A percentile compares a stretch with the other conserved stretches of the same genome.
These are phyloP conservation scores for Hyaloraphidium curvatum DNA, from an alignment of 192 early-diverging fungal species.

Conservation along the genomic window DNA sequence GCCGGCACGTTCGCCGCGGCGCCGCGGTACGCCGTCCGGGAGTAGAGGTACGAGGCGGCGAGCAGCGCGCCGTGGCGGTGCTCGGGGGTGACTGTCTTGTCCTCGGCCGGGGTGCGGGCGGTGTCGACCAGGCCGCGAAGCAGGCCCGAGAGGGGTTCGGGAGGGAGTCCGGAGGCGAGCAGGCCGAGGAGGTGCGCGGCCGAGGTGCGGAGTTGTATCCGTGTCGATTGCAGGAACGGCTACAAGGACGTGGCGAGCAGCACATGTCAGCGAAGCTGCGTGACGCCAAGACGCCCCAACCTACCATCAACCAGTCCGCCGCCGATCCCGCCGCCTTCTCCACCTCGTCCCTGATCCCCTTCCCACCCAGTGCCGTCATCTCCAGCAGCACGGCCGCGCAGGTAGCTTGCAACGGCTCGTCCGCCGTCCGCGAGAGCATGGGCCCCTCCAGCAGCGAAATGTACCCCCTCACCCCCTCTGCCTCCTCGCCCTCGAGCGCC, in stretches of 20 bases:
- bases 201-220: no score
- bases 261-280: neutral
- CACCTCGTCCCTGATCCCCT: conserved; percentile 18
- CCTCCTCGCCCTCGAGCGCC: no score
- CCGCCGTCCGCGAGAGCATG: conserved; percentile 28
- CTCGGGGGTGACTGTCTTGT: conserved; percentile 16
- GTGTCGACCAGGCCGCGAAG: neutral
- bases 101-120: neutral
- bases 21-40: conserved; percentile 37
- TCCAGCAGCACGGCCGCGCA: conserved; percentile 50
- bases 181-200: no score
- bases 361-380: conserved; percentile 38
- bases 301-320: conserved; percentile 20
- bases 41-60: conserved; percentile 47
- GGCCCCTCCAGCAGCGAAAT: conserved; percentile 25
- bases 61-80: conserved; percentile 43
- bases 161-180: no score
- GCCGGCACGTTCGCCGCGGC: conserved; percentile 21
- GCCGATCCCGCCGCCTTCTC: conserved; percentile 11
- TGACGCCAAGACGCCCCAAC: conserved; percentile 19
- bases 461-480: no score
- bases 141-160: no score
- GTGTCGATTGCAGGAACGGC: neutral
- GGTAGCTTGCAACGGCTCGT: conserved; percentile 42
- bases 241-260: conserved; percentile 2